Evolutionary conservation across 1,139 yeast genomes (phyloP).

Genomic region (Geotrichum carabidarum): DNA sequence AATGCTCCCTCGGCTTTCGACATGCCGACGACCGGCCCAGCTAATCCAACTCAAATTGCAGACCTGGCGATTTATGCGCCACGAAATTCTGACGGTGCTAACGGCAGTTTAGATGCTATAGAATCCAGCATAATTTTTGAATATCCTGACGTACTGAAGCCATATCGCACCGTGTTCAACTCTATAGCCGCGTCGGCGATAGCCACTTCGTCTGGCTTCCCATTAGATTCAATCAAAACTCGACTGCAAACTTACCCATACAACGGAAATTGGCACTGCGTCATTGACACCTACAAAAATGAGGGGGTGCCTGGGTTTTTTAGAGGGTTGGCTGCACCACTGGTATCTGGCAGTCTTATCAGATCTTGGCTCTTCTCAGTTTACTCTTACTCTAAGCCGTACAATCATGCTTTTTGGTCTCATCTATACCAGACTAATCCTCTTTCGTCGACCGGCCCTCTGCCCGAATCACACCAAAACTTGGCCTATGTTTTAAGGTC

Average conservation of each 20-base stretch:
- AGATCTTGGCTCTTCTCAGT: constrained; percentile 51
- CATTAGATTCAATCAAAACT: constrained; percentile 78
- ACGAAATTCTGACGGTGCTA: not conserved
- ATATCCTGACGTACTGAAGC: constrained; percentile 46
- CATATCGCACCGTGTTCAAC: constrained; percentile 54
- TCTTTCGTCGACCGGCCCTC: not conserved
- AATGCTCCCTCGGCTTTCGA: no score
- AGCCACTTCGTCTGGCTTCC: constrained; percentile 73
- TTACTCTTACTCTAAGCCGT: constrained; percentile 56
- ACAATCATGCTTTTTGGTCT: constrained; percentile 27
- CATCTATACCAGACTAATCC: constrained; percentile 21
- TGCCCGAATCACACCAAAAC: not conserved
- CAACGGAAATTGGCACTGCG: constrained; percentile 54
- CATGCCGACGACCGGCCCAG: no score
- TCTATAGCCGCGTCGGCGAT: constrained; percentile 61
- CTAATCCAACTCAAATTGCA: not conserved
- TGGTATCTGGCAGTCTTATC: constrained; percentile 29
- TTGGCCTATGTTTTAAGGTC: constrained; percentile 42
- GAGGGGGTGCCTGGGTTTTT: constrained; percentile 73
- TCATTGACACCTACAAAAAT: constrained; percentile 48
- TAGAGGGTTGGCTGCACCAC: constrained; percentile 44
- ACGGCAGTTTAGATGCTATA: not conserved
- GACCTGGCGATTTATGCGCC: no score
- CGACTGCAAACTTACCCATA: constrained; percentile 77
- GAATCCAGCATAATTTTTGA: constrained; percentile 9